A percentile compares a stretch with the other conserved stretches of the same genome.
These are phyloP conservation scores for Arachis monticola DNA, from an alignment of 331 rosid species.

Conservation along the genomic window DNA sequence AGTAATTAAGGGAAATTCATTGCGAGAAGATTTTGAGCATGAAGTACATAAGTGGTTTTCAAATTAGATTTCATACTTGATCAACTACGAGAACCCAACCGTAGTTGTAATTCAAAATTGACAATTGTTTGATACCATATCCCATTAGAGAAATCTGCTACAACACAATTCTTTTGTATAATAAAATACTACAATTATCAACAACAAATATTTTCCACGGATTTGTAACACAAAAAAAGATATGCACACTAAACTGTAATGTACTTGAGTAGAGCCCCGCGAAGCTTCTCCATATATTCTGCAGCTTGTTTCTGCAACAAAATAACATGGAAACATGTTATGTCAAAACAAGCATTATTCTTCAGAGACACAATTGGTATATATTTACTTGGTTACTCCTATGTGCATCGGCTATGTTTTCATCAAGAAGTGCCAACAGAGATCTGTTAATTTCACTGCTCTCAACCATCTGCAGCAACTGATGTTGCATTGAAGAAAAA, in stretches of 20 bases:
- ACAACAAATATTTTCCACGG: not conserved
- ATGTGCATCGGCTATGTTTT: slow-evolving; percentile 84
- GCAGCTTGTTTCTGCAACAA: slow-evolving; percentile 81
- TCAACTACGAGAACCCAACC: not conserved
- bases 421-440: slow-evolving; percentile 84
- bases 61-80: slow-evolving; percentile 12
- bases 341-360: not conserved
- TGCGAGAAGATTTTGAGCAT: too few relatives aligned
- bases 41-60: slow-evolving; percentile 14
- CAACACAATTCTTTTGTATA: slow-evolving; percentile 11
- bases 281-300: slow-evolving; percentile 93
- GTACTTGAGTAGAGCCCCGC: slow-evolving; percentile 81
- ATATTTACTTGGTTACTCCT: slow-evolving; percentile 70
- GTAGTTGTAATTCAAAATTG: slow-evolving; percentile 21
- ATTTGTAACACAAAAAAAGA: slow-evolving; percentile 20
- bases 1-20: not conserved
- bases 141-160: slow-evolving; percentile 24
- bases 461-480: slow-evolving; percentile 89
- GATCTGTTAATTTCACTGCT: slow-evolving; percentile 77
- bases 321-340: slow-evolving; percentile 26
- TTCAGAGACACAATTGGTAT: too few relatives aligned
- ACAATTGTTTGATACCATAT: slow-evolving; percentile 18
- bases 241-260: slow-evolving; percentile 66
- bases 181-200: slow-evolving; percentile 24
- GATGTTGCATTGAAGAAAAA: slow-evolving; percentile 29